Base-by-base conservation (phyloP, 2,329 filamentous ascomycete species). In the Cordyceps pruinosa region DNA sequence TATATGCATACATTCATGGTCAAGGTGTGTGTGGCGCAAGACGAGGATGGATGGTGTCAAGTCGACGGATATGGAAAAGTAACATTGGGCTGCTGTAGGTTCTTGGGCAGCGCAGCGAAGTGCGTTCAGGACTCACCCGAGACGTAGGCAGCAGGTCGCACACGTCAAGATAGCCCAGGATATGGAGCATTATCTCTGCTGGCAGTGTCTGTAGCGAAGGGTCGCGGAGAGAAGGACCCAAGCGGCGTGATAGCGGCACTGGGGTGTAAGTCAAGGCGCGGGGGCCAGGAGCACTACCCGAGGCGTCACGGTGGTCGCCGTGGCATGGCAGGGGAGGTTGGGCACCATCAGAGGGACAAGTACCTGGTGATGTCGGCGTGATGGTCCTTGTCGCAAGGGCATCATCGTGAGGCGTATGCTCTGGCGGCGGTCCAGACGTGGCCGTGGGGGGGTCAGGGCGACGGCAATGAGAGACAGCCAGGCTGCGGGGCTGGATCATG, bases 131-230 rank as follows among this genome's bases (percentile, higher is more conserved):
- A 75, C 76, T 69, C 75, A 84, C 81, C 71, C 81, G 75, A 52
- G 81, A 84, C 54, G 74, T 75, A 60, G 75, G 72, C 53, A 84
- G 70, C 59, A 84, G 68, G 66, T 85, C 82, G 65, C 73, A 73
- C 46, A 84, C 79, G 60, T 85, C 82, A 56, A 85, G 70, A 62
- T 77, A 81, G 54, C 75, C 73, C 60, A 84, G 70, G 42, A 85
- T 79, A 57, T 81, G 75, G 60, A 80, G 74, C 54, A 84, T 68
- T 28, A 84, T 67, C 68, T 85, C 82, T 66, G 79, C 83, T 25
- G 82, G 82, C 47, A 85, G 69, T 19, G 34, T 28, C 8, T 58
- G 30, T 12, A 58, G 34, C 26, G 56, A 53, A 19, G 42, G 49
- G 48, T 50, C 37, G 13, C 19, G 37, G 32, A 45, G 25, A 12